Base-by-base conservation (phyloP, 1,284 basidiomycete species). In the Tausonia pullulans region DNA sequence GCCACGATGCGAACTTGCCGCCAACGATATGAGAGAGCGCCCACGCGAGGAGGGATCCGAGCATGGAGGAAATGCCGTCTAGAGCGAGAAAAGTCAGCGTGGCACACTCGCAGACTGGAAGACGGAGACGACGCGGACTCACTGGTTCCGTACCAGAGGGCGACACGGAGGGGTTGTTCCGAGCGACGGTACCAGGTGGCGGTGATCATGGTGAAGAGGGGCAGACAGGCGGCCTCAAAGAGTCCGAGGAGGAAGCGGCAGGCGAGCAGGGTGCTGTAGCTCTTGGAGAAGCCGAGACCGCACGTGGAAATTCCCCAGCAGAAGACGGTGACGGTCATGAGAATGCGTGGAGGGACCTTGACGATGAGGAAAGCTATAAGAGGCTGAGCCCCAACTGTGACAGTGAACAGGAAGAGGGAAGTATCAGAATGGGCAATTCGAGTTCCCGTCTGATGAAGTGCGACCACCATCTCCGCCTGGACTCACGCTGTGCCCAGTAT, bases 191-290 rank as follows among this genome's bases (percentile, higher is more conserved):
- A 77, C 76, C 76, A 78, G 16, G 74, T 73, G 8, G 72, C 69
- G 16, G 75, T 77, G 60, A 78, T 69, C 63, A 78, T 70, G n/a
- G 75, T 70, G 69, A 77, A 76, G 7, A 77, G 69, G 0, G 76
- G 76, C 3, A 77, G 68, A 59, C 74, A 75, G 5, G 73, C 74
- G 1, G 76, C 74, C 62, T 77, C 76, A 61, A 76, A 77, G 1
- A 77, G 72, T 65, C 65, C 76, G 10, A 77, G 70, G 39, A 77
- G 63, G 70, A 76, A 74, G 41, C 75, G 72, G 14, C 70, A 73
- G 9, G 71, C 75, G 43, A 73, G 66, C 7, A 76, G 68, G 2
- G 69, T 62, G 4, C 65, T 65, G 60, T 70, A 74, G 57, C 65
- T 66, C 43, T 67, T 69, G 6, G 71, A 69, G 45, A 71, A 72